Base-by-base conservation (phyloP, 2,329 filamentous ascomycete species). In the Fusarium annulatum region DNA sequence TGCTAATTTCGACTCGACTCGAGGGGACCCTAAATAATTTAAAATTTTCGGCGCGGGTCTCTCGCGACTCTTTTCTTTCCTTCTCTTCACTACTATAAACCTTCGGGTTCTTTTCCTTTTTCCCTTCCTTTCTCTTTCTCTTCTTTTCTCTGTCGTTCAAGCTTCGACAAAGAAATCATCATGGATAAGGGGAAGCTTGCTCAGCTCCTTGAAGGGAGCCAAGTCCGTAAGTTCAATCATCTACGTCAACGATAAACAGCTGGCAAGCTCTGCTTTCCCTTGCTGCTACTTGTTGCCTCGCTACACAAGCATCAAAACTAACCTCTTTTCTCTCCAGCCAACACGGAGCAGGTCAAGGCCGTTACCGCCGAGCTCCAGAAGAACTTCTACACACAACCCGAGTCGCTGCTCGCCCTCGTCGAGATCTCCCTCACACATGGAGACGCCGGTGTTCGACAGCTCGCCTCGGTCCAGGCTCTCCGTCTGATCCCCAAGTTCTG, bases 361-460 rank as follows among this genome's bases (percentile, higher is more conserved):
- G 94, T 95, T 72, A 99, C 96, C 23, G 91, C 93, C 67, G 91
- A 95, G 79, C 90, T 98, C 69, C 95, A 97, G 84, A 96, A 97
- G 84, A 94, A 93, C 84, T 98, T 94, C 88, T 98, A 97, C 87
- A 92, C 91, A 79, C 90, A 94, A 77, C 93, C 96, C 43, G 90
- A 95, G 79, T 94, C 94, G 21, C 90, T 98, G 65, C 88, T 96
- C 63, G 91, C 94, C 78, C 92, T 98, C 72, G 90, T 98, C 76
- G 94, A 98, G 84, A 91, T 98, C 79, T 89, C 97, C 77, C 93
- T 94, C 78, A 94, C 92, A 66, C 92, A 97, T 83, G 87, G 91
- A 69, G 87, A 91, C 80, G 82, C 88, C 52, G 89, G 91, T 76
- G 88, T 98, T 63, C 93, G 95, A 79, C 96, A 98, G 87, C 89